Evolutionary conservation across 1,284 basidiomycete genomes (phyloP).

Genomic region (Cystobasidium pallidum): DNA sequence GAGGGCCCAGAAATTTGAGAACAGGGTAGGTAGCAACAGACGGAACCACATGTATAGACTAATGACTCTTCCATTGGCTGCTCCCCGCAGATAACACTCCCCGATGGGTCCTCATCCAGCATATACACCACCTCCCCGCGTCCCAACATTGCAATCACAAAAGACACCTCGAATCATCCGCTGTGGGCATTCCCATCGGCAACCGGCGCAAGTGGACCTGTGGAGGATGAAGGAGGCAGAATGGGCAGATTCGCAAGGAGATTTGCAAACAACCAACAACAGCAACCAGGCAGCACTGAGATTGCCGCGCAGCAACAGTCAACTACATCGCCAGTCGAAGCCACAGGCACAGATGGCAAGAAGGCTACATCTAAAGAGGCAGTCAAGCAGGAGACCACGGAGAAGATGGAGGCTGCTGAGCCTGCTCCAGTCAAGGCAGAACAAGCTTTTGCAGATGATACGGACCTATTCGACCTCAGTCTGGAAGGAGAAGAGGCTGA

Average conservation of each 20-base stretch:
- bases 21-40: slow-evolving; percentile 24
- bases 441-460: slow-evolving; percentile 15
- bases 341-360: neutral
- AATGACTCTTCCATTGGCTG: neutral
- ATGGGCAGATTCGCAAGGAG: slow-evolving; percentile 43
- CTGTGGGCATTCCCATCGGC: slow-evolving; percentile 41
- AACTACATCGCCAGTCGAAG: neutral
- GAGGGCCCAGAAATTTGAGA: slow-evolving; percentile 43
- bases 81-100: slow-evolving; percentile 33
- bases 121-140: slow-evolving; percentile 42
- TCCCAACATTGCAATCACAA: slow-evolving; percentile 33
- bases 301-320: neutral
- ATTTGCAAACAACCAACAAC: slow-evolving; percentile 21
- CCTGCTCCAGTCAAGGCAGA: neutral
- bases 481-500: slow-evolving; percentile 38
- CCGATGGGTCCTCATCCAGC: slow-evolving; percentile 21
- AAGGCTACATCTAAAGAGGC: neutral
- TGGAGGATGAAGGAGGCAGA: slow-evolving; percentile 43
- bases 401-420: neutral
- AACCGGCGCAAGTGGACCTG: neutral
- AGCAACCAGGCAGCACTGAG: too few species aligned
- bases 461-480: slow-evolving; percentile 29
- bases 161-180: slow-evolving; percentile 42
- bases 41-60: neutral
- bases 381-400: slow-evolving; percentile 3